These are phyloP conservation scores for Alternaria sp. DNA, from an alignment of 2,329 filamentous ascomycete species.

Conservation along the genomic window DNA sequence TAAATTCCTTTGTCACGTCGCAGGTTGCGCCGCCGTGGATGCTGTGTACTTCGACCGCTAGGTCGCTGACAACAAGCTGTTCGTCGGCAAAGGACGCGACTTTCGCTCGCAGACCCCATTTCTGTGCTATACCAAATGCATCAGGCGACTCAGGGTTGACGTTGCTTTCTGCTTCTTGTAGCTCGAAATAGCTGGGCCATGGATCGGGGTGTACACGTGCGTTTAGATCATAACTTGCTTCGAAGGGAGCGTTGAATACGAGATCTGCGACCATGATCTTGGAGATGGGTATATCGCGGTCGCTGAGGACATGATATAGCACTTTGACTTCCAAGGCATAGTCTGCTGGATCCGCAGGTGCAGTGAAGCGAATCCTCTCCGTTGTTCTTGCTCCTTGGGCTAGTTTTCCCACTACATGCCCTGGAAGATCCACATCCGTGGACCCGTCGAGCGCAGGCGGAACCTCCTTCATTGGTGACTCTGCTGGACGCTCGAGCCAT, in stretches of 20 bases:
- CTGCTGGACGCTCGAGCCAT: conserved; percentile 55
- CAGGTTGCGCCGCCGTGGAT: conserved; percentile 71
- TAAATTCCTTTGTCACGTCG: conserved; percentile 45
- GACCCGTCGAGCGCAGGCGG: conserved; percentile 33
- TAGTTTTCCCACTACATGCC: conserved; percentile 49
- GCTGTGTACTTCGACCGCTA: conserved; percentile 69
- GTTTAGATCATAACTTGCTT: conserved; percentile 87
- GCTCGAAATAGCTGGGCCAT: conserved; percentile 88
- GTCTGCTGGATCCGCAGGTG: conserved; percentile 57
- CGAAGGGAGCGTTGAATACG: conserved; percentile 82
- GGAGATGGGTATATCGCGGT: conserved; percentile 80
- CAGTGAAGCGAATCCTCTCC: conserved; percentile 51
- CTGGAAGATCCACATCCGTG: conserved; percentile 44
- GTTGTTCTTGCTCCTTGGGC: conserved; percentile 41
- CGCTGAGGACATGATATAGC: conserved; percentile 79
- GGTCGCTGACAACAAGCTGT: conserved; percentile 66
- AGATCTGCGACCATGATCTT: conserved; percentile 75
- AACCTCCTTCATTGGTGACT: conserved; percentile 43
- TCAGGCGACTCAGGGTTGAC: conserved; percentile 43
- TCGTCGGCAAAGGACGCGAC: conserved; percentile 79
- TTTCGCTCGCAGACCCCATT: conserved; percentile 78
- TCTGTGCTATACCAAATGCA: conserved; percentile 74
- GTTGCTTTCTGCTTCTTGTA: conserved; percentile 55
- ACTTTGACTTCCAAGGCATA: conserved; percentile 77
- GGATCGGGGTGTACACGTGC: conserved; percentile 78